These are phyloP conservation scores for Tetraselmis chui DNA, from an alignment of 139 green algal genomes.

Conservation along the genomic window DNA sequence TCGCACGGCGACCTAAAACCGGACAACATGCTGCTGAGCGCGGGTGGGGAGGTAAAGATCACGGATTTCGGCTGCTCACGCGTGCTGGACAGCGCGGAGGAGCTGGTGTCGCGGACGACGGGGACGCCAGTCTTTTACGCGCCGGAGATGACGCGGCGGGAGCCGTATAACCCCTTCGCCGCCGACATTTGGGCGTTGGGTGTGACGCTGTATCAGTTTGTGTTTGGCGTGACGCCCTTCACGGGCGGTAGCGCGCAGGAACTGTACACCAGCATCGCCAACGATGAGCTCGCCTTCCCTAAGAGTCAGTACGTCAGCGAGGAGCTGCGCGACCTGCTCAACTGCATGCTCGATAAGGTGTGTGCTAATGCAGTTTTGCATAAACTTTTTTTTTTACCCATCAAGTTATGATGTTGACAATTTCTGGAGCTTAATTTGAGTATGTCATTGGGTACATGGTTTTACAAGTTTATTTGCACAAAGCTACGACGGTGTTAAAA, in stretches of 20 bases:
- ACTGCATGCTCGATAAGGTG: constrained; percentile 68
- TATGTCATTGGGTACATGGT: too few relatives aligned
- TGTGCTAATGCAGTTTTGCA: too few relatives aligned
- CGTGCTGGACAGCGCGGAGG: constrained; percentile 47
- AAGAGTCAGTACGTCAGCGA: not conserved
- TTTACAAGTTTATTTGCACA: too few relatives aligned
- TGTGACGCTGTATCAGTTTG: constrained; percentile 72
- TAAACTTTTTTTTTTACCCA: too few relatives aligned
- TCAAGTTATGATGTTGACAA: too few relatives aligned
- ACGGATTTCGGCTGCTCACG: constrained; percentile 75
- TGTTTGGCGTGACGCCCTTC: constrained; percentile 64
- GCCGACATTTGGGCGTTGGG: constrained; percentile 80
- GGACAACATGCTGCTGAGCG: constrained; percentile 79
- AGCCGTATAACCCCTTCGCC: constrained; percentile 36
- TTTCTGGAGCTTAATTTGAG: too few relatives aligned
- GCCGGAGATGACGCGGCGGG: constrained; percentile 41
- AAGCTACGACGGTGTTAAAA: too few relatives aligned
- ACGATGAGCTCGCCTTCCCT: not conserved
- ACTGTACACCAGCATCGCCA: not conserved
- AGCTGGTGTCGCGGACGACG: constrained; percentile 23
- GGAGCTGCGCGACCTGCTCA: constrained; percentile 51
- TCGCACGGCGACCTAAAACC: constrained; percentile 84
- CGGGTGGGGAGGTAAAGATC: constrained; percentile 75
- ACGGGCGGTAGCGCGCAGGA: constrained; percentile 1
- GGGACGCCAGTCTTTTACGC: constrained; percentile 70